phyloP scores from a whole-genome alignment of 495 filamentous ascomycete genomes.

The Xylaria nigripes region DNA sequence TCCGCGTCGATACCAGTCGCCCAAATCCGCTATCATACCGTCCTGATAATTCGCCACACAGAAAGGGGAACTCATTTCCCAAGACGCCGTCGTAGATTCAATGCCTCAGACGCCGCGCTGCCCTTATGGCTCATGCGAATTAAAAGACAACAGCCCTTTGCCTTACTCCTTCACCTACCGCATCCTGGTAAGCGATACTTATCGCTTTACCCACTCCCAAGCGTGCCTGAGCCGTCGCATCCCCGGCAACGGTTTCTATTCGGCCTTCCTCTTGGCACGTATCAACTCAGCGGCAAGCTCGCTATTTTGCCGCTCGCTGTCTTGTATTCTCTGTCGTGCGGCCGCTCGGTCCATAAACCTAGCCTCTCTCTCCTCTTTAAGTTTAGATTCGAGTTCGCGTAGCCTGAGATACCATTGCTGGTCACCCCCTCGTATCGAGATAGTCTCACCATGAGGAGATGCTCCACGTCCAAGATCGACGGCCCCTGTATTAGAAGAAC shows the following conservation, averaged over 20 bases:
- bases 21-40: neutral
- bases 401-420: slow-evolving; percentile 78
- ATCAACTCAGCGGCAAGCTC: slow-evolving; percentile 42
- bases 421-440: slow-evolving; percentile 28
- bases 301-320: slow-evolving; percentile 70
- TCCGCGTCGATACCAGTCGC: neutral
- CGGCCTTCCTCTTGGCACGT: slow-evolving; percentile 19
- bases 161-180: neutral
- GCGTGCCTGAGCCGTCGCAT: slow-evolving; percentile 3
- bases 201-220: slow-evolving; percentile 4
- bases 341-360: slow-evolving; percentile 72
- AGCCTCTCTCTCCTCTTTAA: slow-evolving; percentile 88
- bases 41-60: neutral
- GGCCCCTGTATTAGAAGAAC: slow-evolving; percentile 19
- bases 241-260: slow-evolving; percentile 11
- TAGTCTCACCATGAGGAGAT: slow-evolving; percentile 18
- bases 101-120: slow-evolving; percentile 2
- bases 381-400: slow-evolving; percentile 74
- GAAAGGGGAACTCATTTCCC: neutral
- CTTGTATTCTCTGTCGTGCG: slow-evolving; percentile 75
- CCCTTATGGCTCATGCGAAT: neutral
- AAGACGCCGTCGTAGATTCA: neutral
- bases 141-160: neutral
- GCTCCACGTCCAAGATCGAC: slow-evolving; percentile 18
- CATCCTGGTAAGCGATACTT: neutral